phyloP scores from a whole-genome alignment of 2,329 filamentous ascomycete species.

The Diaporthe amygdali region DNA sequence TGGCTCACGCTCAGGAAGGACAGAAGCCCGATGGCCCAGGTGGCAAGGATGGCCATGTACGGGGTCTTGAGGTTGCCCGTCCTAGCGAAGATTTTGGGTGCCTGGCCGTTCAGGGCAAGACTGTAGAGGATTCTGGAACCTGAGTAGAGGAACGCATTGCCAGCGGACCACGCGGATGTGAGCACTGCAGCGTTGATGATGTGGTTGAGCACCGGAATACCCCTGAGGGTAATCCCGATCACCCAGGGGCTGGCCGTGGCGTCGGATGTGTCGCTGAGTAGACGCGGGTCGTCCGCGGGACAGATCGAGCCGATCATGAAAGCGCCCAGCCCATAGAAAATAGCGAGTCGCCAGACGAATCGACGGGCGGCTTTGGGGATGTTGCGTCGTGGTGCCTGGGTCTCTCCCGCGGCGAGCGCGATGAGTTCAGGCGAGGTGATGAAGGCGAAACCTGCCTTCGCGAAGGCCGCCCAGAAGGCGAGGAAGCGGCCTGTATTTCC shows the following conservation, averaged over 20 bases:
- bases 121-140: conserved; percentile 74
- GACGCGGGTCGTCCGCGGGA: conserved; percentile 64
- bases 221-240: conserved; percentile 69
- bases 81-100: conserved; percentile 63
- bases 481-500: conserved; percentile 60
- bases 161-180: conserved; percentile 68
- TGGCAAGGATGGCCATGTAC: conserved; percentile 56
- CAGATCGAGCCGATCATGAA: conserved; percentile 67
- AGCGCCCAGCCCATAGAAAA: conserved; percentile 69
- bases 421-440: conserved; percentile 67
- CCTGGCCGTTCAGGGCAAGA: conserved; percentile 70
- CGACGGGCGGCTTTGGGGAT: conserved; percentile 69
- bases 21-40: conserved; percentile 66
- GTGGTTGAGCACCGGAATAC: conserved; percentile 67
- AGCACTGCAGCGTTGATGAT: conserved; percentile 73
- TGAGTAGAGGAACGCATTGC: conserved; percentile 68
- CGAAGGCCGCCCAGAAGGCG: conserved; percentile 62
- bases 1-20: conserved; percentile 73
- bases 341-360: conserved; percentile 65
- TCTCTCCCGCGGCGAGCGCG: conserved; percentile 68
- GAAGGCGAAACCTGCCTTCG: conserved; percentile 66
- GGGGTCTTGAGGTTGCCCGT: conserved; percentile 69
- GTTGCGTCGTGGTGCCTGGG: conserved; percentile 66
- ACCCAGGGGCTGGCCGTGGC: conserved; percentile 68
- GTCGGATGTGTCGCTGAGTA: conserved; percentile 63